Conservation (phyloP, 768 basidiomycete genomes). For the Russula sp. region DNA sequence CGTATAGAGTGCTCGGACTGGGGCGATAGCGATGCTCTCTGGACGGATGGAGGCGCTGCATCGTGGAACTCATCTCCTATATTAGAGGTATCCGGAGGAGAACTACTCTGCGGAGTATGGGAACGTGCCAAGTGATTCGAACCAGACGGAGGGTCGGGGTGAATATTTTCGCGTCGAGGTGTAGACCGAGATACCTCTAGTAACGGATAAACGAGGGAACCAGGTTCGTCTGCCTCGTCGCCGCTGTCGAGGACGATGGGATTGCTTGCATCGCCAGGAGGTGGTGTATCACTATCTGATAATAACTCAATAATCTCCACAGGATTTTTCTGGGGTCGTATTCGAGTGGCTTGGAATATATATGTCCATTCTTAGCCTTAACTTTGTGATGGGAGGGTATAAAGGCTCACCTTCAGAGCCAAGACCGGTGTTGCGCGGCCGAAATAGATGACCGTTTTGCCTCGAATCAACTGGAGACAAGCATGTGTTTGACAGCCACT, state of each 20-base stretch:
- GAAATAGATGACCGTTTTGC: neutral
- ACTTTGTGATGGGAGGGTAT: neutral
- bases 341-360: slow-evolving; percentile 6
- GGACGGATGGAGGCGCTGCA: slow-evolving; percentile 1
- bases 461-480: neutral
- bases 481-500: neutral
- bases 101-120: neutral
- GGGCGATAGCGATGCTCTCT: neutral
- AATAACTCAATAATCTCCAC: slow-evolving; percentile 16
- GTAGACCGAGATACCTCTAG: neutral
- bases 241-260: slow-evolving; percentile 26
- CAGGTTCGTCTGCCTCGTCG: slow-evolving; percentile 12
- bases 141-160: slow-evolving; percentile 1
- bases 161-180: neutral
- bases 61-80: neutral
- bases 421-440: neutral
- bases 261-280: slow-evolving; percentile 17
- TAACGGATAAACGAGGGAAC: neutral
- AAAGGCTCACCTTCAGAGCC: slow-evolving; percentile 11
- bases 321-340: neutral
- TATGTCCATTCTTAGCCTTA: slow-evolving; percentile 3
- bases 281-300: slow-evolving; percentile 16
- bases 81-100: slow-evolving; percentile 2
- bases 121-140: neutral
- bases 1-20: neutral